Evolutionary conservation across 768 basidiomycete species (phyloP).

Genomic region (Panus rudis): DNA sequence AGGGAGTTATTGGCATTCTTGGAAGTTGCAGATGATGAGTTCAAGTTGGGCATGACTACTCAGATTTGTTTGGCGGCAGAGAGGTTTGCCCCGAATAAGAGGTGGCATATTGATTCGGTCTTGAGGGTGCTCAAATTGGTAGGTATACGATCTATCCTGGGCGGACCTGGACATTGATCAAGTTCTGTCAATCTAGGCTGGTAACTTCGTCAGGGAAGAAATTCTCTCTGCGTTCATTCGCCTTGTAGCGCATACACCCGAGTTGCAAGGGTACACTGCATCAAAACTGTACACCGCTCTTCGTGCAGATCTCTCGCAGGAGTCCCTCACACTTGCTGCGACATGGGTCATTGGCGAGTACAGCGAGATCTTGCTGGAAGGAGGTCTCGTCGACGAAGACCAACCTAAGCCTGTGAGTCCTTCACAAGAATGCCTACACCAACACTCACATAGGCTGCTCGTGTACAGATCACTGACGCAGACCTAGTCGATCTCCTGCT

Average conservation of each 20-base stretch:
- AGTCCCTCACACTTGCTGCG: conserved; percentile 86
- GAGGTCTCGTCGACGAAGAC: conserved; percentile 76
- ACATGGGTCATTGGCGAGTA: conserved; percentile 98
- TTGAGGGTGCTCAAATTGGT: conserved; percentile 88
- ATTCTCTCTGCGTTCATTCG: conserved; percentile 93
- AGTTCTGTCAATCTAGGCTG: conserved; percentile 52
- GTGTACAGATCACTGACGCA: conserved; percentile 60
- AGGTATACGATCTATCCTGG: conserved; percentile 20
- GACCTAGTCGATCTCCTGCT: conserved; percentile 84
- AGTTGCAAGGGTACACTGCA: conserved; percentile 91
- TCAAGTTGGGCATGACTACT: conserved; percentile 96
- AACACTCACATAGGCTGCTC: conserved; percentile 3
- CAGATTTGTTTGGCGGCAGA: conserved; percentile 96
- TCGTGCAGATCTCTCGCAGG: conserved; percentile 89
- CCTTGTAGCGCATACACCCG: conserved; percentile 93
- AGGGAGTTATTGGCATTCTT: conserved; percentile 93
- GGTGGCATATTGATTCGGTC: conserved; percentile 99
- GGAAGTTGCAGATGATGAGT: conserved; percentile 97
- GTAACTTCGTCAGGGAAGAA: conserved; percentile 96
- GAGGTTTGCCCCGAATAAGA: conserved; percentile 92
- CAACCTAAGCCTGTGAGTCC: conserved; percentile 54
- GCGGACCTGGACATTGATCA: not conserved
- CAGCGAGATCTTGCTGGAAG: conserved; percentile 81
- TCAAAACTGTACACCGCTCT: conserved; percentile 87
- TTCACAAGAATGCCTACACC: not conserved